These are phyloP conservation scores for Choanephora cucurbitarum DNA, from an alignment of 371 early-diverging fungal genomes.

Conservation along the genomic window DNA sequence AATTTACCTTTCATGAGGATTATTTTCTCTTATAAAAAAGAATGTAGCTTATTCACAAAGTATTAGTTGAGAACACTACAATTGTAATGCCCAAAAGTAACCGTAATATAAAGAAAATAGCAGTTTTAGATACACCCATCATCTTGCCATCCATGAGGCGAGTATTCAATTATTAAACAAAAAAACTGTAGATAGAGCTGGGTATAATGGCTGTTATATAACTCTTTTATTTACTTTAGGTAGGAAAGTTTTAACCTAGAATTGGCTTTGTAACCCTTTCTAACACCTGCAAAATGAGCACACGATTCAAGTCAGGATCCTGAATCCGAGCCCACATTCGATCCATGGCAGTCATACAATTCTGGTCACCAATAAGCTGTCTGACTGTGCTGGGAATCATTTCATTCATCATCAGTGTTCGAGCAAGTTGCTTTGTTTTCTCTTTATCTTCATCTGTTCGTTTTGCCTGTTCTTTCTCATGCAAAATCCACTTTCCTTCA, in stretches of 20 bases:
- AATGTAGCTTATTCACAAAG: too few species aligned
- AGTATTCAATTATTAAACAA: too few species aligned
- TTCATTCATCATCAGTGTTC: slow-evolving; percentile 31
- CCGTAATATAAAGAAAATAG: too few species aligned
- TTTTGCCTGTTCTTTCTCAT: slow-evolving; percentile 5
- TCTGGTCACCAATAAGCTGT: slow-evolving; percentile 53
- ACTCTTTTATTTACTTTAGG: too few species aligned
- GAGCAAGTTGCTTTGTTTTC: slow-evolving; percentile 29
- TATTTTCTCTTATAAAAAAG: too few species aligned
- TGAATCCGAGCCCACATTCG: slow-evolving; percentile 48
- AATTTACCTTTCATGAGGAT: too few species aligned
- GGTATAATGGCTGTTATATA: too few species aligned
- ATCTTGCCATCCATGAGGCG: too few species aligned
- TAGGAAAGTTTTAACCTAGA: slow-evolving; percentile 28
- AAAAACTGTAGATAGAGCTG: too few species aligned
- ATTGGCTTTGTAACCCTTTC: slow-evolving; percentile 47
- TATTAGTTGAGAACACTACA: too few species aligned
- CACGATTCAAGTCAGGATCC: slow-evolving; percentile 40
- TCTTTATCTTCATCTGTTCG: slow-evolving; percentile 40
- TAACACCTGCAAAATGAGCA: slow-evolving; percentile 43
- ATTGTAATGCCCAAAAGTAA: too few species aligned
- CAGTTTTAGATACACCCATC: too few species aligned
- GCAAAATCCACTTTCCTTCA: slow-evolving; percentile 29
- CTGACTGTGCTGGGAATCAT: slow-evolving; percentile 44
- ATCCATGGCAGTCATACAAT: slow-evolving; percentile 49